phyloP scores from a whole-genome alignment of 192 early-diverging fungal genomes.

The Phycomyces blakesleeanus region DNA sequence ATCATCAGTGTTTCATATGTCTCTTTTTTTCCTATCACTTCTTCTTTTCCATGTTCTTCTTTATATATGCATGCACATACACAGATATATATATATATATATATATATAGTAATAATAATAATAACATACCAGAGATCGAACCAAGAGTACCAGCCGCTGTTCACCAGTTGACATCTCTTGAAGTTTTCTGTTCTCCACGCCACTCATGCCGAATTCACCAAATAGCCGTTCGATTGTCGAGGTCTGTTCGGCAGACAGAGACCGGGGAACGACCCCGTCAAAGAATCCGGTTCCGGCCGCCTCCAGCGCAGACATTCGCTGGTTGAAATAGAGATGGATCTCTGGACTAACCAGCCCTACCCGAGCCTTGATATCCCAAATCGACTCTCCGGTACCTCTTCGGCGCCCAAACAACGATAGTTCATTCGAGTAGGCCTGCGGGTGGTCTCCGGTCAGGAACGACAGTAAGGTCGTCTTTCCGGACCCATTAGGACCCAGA shows the following conservation, averaged over 20 bases:
- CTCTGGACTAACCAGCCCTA: constrained; percentile 50
- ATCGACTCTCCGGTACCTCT: constrained; percentile 54
- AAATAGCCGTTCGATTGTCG: constrained; percentile 13
- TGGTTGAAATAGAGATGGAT: constrained; percentile 53
- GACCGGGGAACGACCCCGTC: constrained; percentile 32
- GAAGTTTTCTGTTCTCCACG: constrained; percentile 12
- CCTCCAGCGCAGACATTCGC: constrained; percentile 31
- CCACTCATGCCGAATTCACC: constrained; percentile 24
- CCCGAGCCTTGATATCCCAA: constrained; percentile 53
- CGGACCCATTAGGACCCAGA: constrained; percentile 51
- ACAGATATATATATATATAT: no score
- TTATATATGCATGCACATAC: no score
- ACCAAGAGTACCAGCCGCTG: constrained; percentile 49
- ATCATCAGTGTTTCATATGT: no score
- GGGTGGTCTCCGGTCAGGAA: constrained; percentile 56
- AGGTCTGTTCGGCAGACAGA: constrained; percentile 12
- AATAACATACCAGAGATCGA: constrained; percentile 32
- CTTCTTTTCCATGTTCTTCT: no score
- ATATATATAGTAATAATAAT: background rate
- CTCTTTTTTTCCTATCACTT: background rate
- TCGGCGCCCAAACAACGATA: constrained; percentile 47
- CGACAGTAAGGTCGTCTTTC: constrained; percentile 55
- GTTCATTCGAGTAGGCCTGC: constrained; percentile 54
- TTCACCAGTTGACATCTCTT: constrained; percentile 45
- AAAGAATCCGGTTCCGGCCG: constrained; percentile 41